Evolutionary conservation across 768 basidiomycete genomes (phyloP).

Genomic region (Suillus fuscotomentosus): DNA sequence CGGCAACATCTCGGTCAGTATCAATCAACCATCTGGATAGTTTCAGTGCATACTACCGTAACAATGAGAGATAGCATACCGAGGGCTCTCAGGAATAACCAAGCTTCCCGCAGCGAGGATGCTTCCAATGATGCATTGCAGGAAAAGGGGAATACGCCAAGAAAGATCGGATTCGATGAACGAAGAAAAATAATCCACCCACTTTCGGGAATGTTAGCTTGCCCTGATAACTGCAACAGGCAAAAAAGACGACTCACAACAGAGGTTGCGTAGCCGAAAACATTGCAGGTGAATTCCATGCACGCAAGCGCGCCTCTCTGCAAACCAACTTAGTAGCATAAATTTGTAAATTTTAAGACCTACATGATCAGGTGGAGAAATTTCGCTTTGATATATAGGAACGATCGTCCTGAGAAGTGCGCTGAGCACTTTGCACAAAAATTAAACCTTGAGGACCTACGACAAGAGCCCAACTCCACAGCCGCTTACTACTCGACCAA

Average conservation of each 20-base stretch:
- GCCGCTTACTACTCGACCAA: constrained; percentile 81
- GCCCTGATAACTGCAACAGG: neutral
- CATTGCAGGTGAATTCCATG: constrained; percentile 94
- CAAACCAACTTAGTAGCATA: constrained; percentile 6
- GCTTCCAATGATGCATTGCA: constrained; percentile 85
- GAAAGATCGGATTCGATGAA: constrained; percentile 81
- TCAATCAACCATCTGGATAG: constrained; percentile 82
- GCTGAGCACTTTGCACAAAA: constrained; percentile 4
- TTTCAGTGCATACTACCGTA: constrained; percentile 6
- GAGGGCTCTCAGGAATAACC: constrained; percentile 86
- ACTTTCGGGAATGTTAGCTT: constrained; percentile 41
- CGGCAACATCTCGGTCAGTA: constrained; percentile 77
- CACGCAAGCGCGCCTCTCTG: constrained; percentile 90
- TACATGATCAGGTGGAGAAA: constrained; percentile 89
- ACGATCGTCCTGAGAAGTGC: constrained; percentile 72
- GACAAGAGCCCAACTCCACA: constrained; percentile 89
- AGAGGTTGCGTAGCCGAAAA: constrained; percentile 86
- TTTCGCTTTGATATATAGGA: constrained; percentile 94
- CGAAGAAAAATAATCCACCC: constrained; percentile 93
- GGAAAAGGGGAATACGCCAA: constrained; percentile 89
- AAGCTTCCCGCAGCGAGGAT: constrained; percentile 80
- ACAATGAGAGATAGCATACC: constrained; percentile 39
- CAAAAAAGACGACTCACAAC: constrained; percentile 55
- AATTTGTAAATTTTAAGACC: constrained; percentile 18
- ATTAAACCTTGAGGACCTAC: constrained; percentile 41